Base-by-base conservation (phyloP, 1,284 basidiomycete species). In the Exobasidium rhododendri region DNA sequence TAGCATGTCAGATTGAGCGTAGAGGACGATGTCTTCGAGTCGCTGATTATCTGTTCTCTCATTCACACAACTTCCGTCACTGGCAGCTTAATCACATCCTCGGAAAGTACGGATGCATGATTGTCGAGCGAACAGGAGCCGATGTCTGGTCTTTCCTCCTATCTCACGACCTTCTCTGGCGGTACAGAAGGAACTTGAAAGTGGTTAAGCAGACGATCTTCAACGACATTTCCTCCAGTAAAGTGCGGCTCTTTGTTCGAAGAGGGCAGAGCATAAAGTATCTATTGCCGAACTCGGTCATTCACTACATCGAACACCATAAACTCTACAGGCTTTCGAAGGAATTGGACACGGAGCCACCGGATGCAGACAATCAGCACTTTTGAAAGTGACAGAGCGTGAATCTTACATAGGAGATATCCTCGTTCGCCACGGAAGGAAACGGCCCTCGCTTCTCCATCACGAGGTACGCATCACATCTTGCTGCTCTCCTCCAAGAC, bases 251-350 rank as follows among this genome's bases (percentile, higher is more conserved):
- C 44, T 97, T 97, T 82, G 85, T 98, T 40, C 84, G 92, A 65
- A 85, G 94, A 67, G 93, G 94, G 2, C 88, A 97, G 75, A 93
- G 90, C 66, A 92, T 98, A 75, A 89, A 85, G 81, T 98, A 97
- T 81, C 86, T 98, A 32, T 83, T 97, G 52, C 94, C 94, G 2
- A 86, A 89, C 65, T 86, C 88, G 54, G 94, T 97, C 60, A 92
- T 96, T 63, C 89, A 94, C 73, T 98, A 98, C 80, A 98, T 98
- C 81, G 89, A 94, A 74, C 82, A 88, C 72, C 83, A 92, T 71
- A 84, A 86, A n/a, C 74, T 84, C 56, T 58, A 58, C 46, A 28
- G 56, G 24, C 20, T 58, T 5, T 45, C 56, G 10, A 29, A 45
- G 24, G 56, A 58, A 49, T 22, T 50, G 4, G 56, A 45, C 30